phyloP scores from a whole-genome alignment of 1,139 yeast species.

The Candida glucosophila region DNA sequence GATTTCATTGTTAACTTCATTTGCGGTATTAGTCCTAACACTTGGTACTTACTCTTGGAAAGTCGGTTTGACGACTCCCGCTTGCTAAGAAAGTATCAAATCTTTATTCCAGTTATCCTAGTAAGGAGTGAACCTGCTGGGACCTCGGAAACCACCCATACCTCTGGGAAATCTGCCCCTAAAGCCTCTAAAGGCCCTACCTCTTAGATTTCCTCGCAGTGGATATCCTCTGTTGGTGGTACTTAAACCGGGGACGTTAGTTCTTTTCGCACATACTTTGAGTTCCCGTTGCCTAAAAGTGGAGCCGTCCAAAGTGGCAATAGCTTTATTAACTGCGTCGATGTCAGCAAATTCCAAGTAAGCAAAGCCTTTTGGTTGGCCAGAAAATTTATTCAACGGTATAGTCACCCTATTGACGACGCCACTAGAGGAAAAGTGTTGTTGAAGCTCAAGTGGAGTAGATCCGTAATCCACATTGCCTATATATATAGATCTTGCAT shows the following conservation, averaged over 20 bases:
- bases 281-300: slow-evolving; percentile 60
- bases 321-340: slow-evolving; percentile 55
- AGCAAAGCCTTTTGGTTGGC: slow-evolving; percentile 81
- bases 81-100: no score
- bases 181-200: slow-evolving; percentile 12
- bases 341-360: slow-evolving; percentile 71
- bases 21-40: slow-evolving; percentile 27
- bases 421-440: slow-evolving; percentile 69
- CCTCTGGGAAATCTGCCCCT: slow-evolving; percentile 19
- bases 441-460: slow-evolving; percentile 75
- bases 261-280: slow-evolving; percentile 69
- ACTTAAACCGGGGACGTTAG: slow-evolving; percentile 66
- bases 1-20: slow-evolving; percentile 25
- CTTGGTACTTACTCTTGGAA: slow-evolving; percentile 45
- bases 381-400: slow-evolving; percentile 59
- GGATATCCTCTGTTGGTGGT: slow-evolving; percentile 34
- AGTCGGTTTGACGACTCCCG: no score
- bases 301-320: slow-evolving; percentile 53
- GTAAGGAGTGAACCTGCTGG: slow-evolving; percentile 16
- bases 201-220: slow-evolving; percentile 13
- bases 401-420: slow-evolving; percentile 79
- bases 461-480: slow-evolving; percentile 81
- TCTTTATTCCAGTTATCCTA: slow-evolving; percentile 3
- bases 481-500: slow-evolving; percentile 74
- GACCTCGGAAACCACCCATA: slow-evolving; percentile 17